Conservation (phyloP, 148 eudicot species). For the Rhododendron griersonianum region DNA sequence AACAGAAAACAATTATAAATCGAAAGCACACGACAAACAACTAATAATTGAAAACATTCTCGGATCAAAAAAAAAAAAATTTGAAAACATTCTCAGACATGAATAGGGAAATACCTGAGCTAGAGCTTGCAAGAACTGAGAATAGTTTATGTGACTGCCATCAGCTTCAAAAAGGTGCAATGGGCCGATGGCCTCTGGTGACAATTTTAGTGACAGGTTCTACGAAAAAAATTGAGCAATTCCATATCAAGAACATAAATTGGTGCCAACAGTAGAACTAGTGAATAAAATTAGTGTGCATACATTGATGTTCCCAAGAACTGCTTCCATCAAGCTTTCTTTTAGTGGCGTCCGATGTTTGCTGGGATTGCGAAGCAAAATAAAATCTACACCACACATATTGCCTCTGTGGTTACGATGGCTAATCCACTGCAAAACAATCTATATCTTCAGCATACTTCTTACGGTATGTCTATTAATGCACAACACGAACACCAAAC, state of each 20-base stretch:
- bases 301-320: constrained; percentile 42
- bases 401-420: constrained; percentile 58
- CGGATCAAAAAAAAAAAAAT: neutral
- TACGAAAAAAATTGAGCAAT: neutral
- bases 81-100: neutral
- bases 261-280: neutral
- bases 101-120: constrained; percentile 19
- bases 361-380: constrained; percentile 42
- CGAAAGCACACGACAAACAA: neutral
- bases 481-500: neutral
- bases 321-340: constrained; percentile 41
- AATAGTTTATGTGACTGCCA: constrained; percentile 27
- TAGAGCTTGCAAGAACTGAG: constrained; percentile 35
- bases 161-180: constrained; percentile 23
- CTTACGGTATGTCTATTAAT: neutral
- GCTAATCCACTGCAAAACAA: constrained; percentile 47
- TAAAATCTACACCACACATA: constrained; percentile 54
- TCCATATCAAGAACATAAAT: neutral
- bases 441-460: neutral
- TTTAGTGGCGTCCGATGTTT: constrained; percentile 28
- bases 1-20: neutral
- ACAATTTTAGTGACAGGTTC: constrained; percentile 29
- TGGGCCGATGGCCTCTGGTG: constrained; percentile 13
- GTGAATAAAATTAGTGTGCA: neutral
- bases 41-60: neutral